Evolutionary conservation across 2,329 filamentous ascomycete genomes (phyloP), one percentile per base, ranked within the genome.

Genomic region (Coniochaeta hoffmannii): DNA sequence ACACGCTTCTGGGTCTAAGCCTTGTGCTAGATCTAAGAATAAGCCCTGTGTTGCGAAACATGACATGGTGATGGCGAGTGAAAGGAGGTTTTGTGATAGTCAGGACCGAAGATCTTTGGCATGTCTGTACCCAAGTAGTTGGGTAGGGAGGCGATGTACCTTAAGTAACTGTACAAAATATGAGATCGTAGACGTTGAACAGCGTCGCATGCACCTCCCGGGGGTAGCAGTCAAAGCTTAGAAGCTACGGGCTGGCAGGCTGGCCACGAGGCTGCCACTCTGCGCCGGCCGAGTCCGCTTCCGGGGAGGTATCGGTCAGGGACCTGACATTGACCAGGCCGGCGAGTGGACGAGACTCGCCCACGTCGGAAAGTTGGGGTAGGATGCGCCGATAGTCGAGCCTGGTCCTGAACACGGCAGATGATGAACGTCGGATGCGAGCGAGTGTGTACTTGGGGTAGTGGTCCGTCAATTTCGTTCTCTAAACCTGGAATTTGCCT

Each of bases 311-410:
- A 19, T 6, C n/a, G 49, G 7, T 31, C 49, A 22, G 49, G n/a
- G 49, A 51, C 7, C 14, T 51, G 28, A 31, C 2, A 24, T 46
- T 34, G 30, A 34, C 26, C 3, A 31, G 31, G 31, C 28, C 28
- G 28, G 26, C 19, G 49, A 51, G n/a, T 51, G 49, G 49, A 51
- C 17, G 49, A 51, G 49, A 51, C 49, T 31, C 3, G 49, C 24
- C 49, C 49, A 51, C 49, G 49, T 51, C 24, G 8, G 17, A 7
- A 6, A 19, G n/a, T 22, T 46, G 41, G 28, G n/a, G 49, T 34
- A 31, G 49, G 15, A 51, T 51, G n/a, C 46, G 15, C n/a, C 24
- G 26, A 50, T 32, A 14, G 17, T 26, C 49, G 31, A 34, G 7
- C 7, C 7, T 12, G 30, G 7, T 32, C 49, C n/a, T 51, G 28